Evolutionary conservation across 345 rosid species (phyloP), one percentile per base, ranked within the genome.

Genomic region (Nephelium lappaceum): DNA sequence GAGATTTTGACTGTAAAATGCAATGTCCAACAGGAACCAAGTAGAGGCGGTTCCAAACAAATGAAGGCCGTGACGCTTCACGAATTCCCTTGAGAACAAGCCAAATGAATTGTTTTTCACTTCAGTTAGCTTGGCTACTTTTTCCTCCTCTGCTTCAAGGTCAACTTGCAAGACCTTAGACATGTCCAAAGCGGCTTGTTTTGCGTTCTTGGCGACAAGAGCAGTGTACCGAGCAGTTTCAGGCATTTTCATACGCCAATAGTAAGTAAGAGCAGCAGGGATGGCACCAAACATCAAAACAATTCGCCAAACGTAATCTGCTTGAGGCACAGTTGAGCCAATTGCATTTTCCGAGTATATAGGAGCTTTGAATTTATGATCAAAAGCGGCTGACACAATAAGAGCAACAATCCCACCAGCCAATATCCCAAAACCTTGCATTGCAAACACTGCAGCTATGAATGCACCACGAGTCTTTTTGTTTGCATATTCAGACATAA

Each of bases 171-270:
- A 90, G 45, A 93, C 98, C 74, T 90, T 92, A 12, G 93, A 67
- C 98, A 93, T 93, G 66, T 93, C 94, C 0, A 85, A 58, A 0
- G 98, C 90, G 0, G 93, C 98, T 83, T 87, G 86, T 27, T 86
- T 86, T 0, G 93, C 87, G 55, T 89, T 87, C 86, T 84, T 91
- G 55, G 91, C 88, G 1, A 91, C 87, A 55, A 93, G 81, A 27
- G 93, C 89, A 0, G 98, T 90, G 90, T 91, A 93, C 11, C 93
- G 92, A 39, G 98, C 94, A 0, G 98, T 93, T 86, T 91, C 98
- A 0, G 98, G 95, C 94, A 93, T 93, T 85, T 88, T 83, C 89
- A 84, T 83, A 7, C 92, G 81, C 93, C 90, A 91, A 78, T 89
- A 91, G 79, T 86, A 91, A 19, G 98, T 91, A 11, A 93, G 73